Evolutionary conservation across 108 stramenopile species (phyloP), one percentile per base, ranked within the genome.

Genomic region (Nitzschia inconspicua): DNA sequence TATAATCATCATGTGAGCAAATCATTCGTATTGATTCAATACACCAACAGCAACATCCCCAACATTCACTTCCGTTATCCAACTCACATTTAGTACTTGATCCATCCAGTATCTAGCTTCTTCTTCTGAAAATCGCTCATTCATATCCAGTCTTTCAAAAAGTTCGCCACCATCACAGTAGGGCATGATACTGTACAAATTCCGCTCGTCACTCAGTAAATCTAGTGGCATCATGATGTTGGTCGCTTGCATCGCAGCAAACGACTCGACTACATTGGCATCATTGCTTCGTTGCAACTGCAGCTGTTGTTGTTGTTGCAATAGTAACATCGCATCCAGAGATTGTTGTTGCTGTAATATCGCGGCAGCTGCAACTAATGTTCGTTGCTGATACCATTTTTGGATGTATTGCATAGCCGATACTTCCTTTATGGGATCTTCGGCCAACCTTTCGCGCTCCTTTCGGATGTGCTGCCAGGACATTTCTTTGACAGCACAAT

Each of bases 91-190:
- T 49, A 94, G 65, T 53, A 97, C 63, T 46, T 95, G 94, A 28
- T 78, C 52, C 80, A 97, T 91, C 79, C 91, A 90, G 47, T 76
- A 87, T 40, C 96, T 53, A 10, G 94, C 90, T 46, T 84, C 85
- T 7, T 61, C 55, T 71, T 95, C 94, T 18, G 78, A 60, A 57
- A 91, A 90, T 16, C 78, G 58, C 60, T 76, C 87, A 28, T 83
- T 83, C 42, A 77, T 51, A 52, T 86, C 88, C 41, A 93, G 60
- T 3, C 85, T 57, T 32, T 84, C 91, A 55, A 87, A 97, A 22
- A 97, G 60, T 66, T 95, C 94, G 30, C 96, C 96, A 16, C 90
- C 86, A 24, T 79, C 60, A 52, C 93, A 95, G 52, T 85, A 95
- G 3, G 93, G 91, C 89, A 91, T 89, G 56, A 97, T 56, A 42